Base-by-base conservation (phyloP, 2,329 filamentous ascomycete genomes). In the Sclerotinia trifoliorum region DNA sequence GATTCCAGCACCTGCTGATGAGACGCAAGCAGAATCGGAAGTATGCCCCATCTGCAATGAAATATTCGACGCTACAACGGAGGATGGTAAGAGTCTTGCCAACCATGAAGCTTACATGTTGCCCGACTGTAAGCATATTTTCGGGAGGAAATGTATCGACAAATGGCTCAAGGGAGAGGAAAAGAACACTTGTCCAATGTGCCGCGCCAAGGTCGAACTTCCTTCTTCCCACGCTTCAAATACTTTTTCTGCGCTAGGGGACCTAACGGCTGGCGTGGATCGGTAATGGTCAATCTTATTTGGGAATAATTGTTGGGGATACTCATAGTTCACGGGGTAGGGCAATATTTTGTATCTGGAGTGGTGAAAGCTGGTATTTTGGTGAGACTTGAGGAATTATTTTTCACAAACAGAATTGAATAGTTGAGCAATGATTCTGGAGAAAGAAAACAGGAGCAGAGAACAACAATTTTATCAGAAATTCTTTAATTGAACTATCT, bases 211-310 rank as follows among this genome's bases (percentile, higher is more conserved):
- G 29, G 15, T 62, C 10, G 29, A 49, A 1, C n/a, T 56, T 56
- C 11, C 29, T 11, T 7, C 11, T 15, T 5, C 5, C 5, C 2
- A 1, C 21, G 3, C 19, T 39, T 7, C 1, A 6, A 21, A n/a
- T 15, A 13, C 0, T 56, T 1, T 13, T 6, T 5, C 3, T 7
- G 11, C 15, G 7, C 5, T 17, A 4, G 13, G 21, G 1, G 54
- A 15, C 2, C 3, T n/a, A 35, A 0, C 39, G 3, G 10, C 5
- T 56, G 5, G 7, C 13, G 1, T 42, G 1, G 17, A 2, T n/a
- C 19, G 13, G n/a, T 17, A 2, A 6, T 8, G 1, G 5, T 24
- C 3, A 5, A 15, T 1, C 1, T 15, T 10, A 17, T 24, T 17
- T 5, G 13, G 21, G 6, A 24, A 5, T 6, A 15, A 57, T 24